Evolutionary conservation across 2,329 filamentous ascomycete genomes (phyloP), one percentile per base, ranked within the genome.

Genomic region (Nothopassalora personata): DNA sequence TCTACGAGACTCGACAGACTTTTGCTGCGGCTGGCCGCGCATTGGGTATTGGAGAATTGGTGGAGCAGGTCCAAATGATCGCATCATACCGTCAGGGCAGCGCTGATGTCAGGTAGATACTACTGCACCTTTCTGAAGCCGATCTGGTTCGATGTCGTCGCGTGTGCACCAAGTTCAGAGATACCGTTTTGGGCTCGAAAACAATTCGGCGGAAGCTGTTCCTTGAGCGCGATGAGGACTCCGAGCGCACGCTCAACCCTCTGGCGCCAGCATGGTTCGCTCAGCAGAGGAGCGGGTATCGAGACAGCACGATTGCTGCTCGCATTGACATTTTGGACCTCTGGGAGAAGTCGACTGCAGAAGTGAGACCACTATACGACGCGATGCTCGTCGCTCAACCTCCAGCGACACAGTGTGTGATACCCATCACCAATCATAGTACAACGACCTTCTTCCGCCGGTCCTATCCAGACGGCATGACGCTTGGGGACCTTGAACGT

Each of bases 401-500:
- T 8, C 60, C 63, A 10, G 60, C 62, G 3, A 66, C 62, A 30
- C 64, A 60, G 9, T 66, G 62, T 11, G 60, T 63, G 27, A 66
- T 66, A 18, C 62, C 64, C 1, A 56, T 61, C 1, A 62, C 60
- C 9, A 53, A 53, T 34, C 57, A 60, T 23, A 34, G 31, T 11
- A 43, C 56, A 30, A 66, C 64, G 4, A 60, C 63, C 1, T 66
- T 57, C 56, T 60, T 59, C 9, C 45, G 61, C n/a, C 57, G 62
- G 23, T 59, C 53, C 19, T 66, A 65, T 43, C 59, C 62, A 15
- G 60, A 63, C 28, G 64, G 64, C 30, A 66, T 66, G 60, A 66
- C 62, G 7, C 65, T 64, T 45, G 60, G 59, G 2, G 62, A 66
- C 49, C 46, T 66, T 13, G 55, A 61, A 28, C 52, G 55, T 5